A percentile compares a stretch with the other conserved stretches of the same genome.
Conservation (phyloP, 768 basidiomycete genomes). For the Lactarius quietus region DNA sequence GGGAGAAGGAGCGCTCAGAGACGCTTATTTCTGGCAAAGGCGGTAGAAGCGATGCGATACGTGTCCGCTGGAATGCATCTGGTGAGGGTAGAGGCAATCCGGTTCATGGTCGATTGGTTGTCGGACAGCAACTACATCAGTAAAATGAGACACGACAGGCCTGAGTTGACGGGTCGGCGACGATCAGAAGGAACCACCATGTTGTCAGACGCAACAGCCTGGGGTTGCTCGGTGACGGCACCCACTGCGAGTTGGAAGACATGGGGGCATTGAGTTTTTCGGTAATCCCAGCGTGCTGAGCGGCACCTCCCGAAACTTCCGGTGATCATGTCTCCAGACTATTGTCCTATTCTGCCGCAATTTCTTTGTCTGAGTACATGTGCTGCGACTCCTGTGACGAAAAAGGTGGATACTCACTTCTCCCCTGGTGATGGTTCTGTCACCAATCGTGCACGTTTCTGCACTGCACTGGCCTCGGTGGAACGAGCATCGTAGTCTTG, state of each 20-base stretch:
- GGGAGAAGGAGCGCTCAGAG: conserved; percentile 43
- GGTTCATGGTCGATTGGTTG: conserved; percentile 2
- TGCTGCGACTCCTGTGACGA: no score
- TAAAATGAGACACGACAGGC: conserved; percentile 32
- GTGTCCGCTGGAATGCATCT: conserved; percentile 35
- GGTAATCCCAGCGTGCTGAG: conserved; percentile 70
- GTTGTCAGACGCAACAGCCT: conserved; percentile 20
- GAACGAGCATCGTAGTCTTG: no score
- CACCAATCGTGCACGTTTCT: no score
- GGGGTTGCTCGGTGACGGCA: conserved; percentile 27
- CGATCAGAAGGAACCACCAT: conserved; percentile 1
- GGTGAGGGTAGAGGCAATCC: conserved; percentile 33
- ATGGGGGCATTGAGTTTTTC: conserved; percentile 43
- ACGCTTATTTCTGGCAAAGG: conserved; percentile 51
- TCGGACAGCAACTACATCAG: conserved; percentile 25
- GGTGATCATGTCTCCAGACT: no score
- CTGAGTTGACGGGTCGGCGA: not conserved
- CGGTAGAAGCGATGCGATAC: conserved; percentile 50
- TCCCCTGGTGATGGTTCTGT: no score
- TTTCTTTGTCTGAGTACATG: no score
- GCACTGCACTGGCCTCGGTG: no score
- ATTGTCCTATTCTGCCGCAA: no score
- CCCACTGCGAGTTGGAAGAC: conserved; percentile 27
- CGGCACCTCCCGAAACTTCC: no score
- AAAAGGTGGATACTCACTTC: no score